Evolutionary conservation across 768 basidiomycete species (phyloP), one percentile per base, ranked within the genome.

Genomic region (Phaffia tasmanica): DNA sequence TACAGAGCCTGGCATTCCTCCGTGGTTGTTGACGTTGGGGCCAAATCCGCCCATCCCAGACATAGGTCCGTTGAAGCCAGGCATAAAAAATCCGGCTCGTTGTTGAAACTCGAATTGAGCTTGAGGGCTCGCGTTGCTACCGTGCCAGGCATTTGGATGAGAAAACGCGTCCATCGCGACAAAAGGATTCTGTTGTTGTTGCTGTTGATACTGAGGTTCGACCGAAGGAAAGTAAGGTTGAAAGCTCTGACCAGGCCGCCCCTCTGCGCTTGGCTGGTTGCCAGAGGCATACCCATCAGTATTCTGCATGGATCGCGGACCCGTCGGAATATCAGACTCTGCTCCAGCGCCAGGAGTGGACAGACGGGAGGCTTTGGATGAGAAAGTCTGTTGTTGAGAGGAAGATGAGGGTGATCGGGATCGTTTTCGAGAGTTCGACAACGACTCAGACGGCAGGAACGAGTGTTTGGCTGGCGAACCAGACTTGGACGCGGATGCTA

Each of bases 351-450:
- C 50, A 1, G 57, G 48, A 25, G 64, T 51, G 19, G 61, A 27
- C 18, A 63, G 23, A 25, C 62, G 53, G n/a, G 53, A 63, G 14
- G 62, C 11, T 15, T 63, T 63, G 30, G 18, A 35, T 8, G 49
- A 25, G 23, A 21, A 15, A 29, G 21, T 16, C n/a, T 32, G 21
- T 8, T 6, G 49, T 23, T 18, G 62, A 63, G 62, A 6, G 14
- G 62, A 63, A 21, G 62, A 54, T 6, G 62, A 63, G 18, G 23
- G 29, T 6, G 62, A 63, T 5, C 62, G 30, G 2, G 62, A 63
- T 42, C 62, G 62, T 63, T 63, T 63, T n/a, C n/a, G 47, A 62
- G 23, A 51, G 32, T 8, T 23, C 46, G 27, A n/a, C 2, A 49
- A 42, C 2, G 62, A 53, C n/a, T 51, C 50, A 4, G 21, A 48